Conservation (phyloP, 108 stramenopile species). For the Cyclostephanos invisitatus region DNA sequence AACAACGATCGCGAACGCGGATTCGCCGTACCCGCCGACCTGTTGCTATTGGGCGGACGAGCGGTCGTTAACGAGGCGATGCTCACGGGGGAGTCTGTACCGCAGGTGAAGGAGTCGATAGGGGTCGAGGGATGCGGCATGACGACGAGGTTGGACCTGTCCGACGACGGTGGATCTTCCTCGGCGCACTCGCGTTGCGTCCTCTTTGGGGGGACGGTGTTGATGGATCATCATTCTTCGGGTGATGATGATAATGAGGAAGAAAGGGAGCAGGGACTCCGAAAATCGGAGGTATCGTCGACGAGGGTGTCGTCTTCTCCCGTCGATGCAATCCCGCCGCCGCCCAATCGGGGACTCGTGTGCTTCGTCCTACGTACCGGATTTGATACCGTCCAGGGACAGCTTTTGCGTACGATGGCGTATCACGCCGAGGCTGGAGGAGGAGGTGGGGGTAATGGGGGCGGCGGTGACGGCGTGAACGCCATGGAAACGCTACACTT, state of each 20-base stretch:
- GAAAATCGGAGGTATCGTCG: not conserved
- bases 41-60: conserved; percentile 83
- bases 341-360: conserved; percentile 84
- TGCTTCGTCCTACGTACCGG: conserved; percentile 92
- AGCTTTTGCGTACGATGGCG: conserved; percentile 91
- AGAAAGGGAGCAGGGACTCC: not conserved
- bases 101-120: conserved; percentile 86
- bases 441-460: conserved; percentile 22
- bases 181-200: conserved; percentile 65
- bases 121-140: conserved; percentile 16
- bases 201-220: conserved; percentile 83
- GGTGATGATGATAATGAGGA: conserved; percentile 26
- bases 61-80: conserved; percentile 97
- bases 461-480: conserved; percentile 69
- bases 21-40: conserved; percentile 82
- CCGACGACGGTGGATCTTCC: conserved; percentile 30
- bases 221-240: conserved; percentile 61
- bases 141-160: conserved; percentile 25
- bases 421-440: conserved; percentile 72
- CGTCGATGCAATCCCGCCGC: conserved; percentile 44
- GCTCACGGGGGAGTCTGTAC: conserved; percentile 95
- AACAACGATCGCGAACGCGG: conserved; percentile 42
- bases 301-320: not conserved
- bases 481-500: conserved; percentile 90
- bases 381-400: conserved; percentile 94